Base-by-base conservation (phyloP, 164 flowering plant genomes). In the Aristolochia contorta region DNA sequence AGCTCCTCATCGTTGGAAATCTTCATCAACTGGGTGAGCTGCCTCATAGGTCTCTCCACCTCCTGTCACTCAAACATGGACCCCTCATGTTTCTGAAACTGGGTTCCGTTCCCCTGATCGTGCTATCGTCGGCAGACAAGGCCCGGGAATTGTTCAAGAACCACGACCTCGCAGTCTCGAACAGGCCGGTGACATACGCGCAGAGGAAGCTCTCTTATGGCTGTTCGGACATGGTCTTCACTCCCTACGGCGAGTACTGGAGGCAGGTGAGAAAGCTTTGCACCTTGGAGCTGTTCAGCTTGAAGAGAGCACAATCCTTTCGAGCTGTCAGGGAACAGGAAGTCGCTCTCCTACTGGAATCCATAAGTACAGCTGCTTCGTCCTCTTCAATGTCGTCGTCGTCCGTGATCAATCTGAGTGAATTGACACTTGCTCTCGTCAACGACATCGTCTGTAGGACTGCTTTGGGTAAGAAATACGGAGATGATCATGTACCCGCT, bases 161-260 rank as follows among this genome's bases (percentile, higher is more conserved):
- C n/a, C 65, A 74, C 22, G 81, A 78, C 23, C 50, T 66, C 8
- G 54, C 24, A 4, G 73, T 79, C 15, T 69, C 70, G 1, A 57
- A 66, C 16, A 63, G 83, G 30, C 79, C 79, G 1, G 8, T 12
- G 0, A 8, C 58, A 18, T 46, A 23, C 50, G 73, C 65, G 0
- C 48, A 33, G 9, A 65, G 61, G 47, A 72, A 61, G 56, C 32
- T 78, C 1, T 56, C 68, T 20, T 72, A 78, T 54, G 59, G 58
- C 20, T 56, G 62, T 23, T 27, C 15, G 6, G 62, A 60, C 56
- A 50, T 78, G 5, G 56, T 62, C 2, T 72, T 74, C 60, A 30
- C 79, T 12, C 72, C 78, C 2, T 75, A 75, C 23, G 67, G 61
- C 12, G 74, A 71, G 19, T 54, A 65, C 25, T 77, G 75, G 81